phyloP scores from a whole-genome alignment of 495 filamentous ascomycete genomes.

The Terfezia claveryi region DNA sequence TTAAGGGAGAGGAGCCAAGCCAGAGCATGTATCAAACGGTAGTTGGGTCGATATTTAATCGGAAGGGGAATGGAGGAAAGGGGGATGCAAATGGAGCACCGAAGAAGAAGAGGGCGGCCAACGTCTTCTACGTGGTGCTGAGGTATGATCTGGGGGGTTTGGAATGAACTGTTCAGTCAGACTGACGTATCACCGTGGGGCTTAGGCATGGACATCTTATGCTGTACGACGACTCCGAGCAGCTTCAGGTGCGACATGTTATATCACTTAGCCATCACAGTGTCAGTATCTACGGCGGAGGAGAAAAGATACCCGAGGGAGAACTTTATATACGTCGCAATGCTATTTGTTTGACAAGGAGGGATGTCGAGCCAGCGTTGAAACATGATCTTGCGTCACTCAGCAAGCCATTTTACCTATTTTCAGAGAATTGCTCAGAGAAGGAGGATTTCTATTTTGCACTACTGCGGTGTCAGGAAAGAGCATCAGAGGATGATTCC shows the following conservation, averaged over 20 bases:
- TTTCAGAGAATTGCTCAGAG: conserved; percentile 79
- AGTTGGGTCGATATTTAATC: conserved; percentile 89
- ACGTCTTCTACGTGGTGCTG: conserved; percentile 86
- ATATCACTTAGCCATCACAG: conserved; percentile 76
- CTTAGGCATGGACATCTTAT: conserved; percentile 80
- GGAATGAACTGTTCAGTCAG: background rate
- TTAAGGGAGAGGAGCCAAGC: conserved; percentile 25
- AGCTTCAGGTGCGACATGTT: conserved; percentile 85
- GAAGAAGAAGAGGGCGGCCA: conserved; percentile 44
- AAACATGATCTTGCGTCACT: conserved; percentile 32
- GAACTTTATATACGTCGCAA: conserved; percentile 93
- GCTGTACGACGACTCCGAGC: conserved; percentile 81
- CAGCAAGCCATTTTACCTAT: conserved; percentile 70
- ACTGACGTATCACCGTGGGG: conserved; percentile 2
- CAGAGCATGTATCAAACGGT: conserved; percentile 92
- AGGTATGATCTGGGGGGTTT: conserved; percentile 32
- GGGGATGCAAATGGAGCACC: conserved; percentile 19
- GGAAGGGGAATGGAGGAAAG: conserved; percentile 36
- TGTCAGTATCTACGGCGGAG: conserved; percentile 67
- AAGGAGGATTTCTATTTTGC: conserved; percentile 98
- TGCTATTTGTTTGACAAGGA: conserved; percentile 64
- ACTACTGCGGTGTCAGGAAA: conserved; percentile 63
- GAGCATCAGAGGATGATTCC: conserved; percentile 28
- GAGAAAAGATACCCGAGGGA: conserved; percentile 60
- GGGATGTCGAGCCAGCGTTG: conserved; percentile 31